phyloP scores from a whole-genome alignment of 176 grass and related monocot genomes.

The Alopecurus myosuroides region DNA sequence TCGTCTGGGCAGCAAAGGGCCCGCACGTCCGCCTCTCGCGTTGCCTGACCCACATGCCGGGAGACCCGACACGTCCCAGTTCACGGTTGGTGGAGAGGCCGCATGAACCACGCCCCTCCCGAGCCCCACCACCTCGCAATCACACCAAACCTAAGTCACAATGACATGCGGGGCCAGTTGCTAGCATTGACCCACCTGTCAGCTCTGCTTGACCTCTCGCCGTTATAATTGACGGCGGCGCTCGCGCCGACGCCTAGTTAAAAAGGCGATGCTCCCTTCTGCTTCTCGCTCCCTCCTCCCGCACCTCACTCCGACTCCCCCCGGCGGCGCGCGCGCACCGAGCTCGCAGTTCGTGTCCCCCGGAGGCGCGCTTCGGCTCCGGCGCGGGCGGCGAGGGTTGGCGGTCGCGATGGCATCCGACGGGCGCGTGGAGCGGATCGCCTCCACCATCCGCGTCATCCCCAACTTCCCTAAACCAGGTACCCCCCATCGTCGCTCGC shows the following conservation, averaged over 20 bases:
- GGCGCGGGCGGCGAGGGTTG: neutral
- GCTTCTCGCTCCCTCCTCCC: neutral
- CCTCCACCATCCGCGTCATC: constrained; percentile 83
- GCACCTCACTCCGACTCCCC: neutral
- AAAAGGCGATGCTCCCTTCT: neutral
- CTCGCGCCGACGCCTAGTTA: neutral
- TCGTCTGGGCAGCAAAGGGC: neutral
- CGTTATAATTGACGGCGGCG: neutral
- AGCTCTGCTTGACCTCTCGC: neutral
- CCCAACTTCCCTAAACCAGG: constrained; percentile 92
- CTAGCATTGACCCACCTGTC: neutral
- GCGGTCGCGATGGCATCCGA: constrained; percentile 49
- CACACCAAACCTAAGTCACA: rapidly evolving
- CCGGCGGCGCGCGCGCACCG: constrained; percentile 2
- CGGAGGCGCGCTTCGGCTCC: neutral
- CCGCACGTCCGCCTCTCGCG: neutral
- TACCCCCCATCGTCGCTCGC: neutral
- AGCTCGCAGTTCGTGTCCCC: neutral
- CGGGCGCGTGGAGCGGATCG: constrained; percentile 61
- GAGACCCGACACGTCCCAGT: neutral
- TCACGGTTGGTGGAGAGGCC: constrained; percentile 3
- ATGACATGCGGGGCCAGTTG: neutral
- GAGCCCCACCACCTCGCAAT: neutral
- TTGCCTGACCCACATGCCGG: neutral
- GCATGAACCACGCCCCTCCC: constrained; percentile 24